Conservation (phyloP, 139 green algal genomes). For the Tetraselmis chui region DNA sequence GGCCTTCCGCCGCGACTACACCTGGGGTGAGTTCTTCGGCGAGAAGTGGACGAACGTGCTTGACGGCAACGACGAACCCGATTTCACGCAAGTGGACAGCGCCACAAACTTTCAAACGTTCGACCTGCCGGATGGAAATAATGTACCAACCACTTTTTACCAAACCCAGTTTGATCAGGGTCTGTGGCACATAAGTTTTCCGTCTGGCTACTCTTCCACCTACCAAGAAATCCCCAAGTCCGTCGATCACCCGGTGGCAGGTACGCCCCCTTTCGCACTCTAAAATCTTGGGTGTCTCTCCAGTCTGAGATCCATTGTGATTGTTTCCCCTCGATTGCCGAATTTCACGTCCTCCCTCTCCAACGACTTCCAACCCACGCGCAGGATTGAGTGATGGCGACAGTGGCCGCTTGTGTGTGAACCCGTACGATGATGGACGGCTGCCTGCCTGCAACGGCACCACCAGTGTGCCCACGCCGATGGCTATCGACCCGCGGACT, state of each 20-base stretch:
- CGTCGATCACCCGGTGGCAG: too few relatives aligned
- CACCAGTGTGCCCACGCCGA: neutral
- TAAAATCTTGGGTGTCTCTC: too few relatives aligned
- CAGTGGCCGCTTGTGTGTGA: neutral
- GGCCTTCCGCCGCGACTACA: slow-evolving; percentile 15
- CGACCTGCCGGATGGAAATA: neutral
- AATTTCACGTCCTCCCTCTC: too few relatives aligned
- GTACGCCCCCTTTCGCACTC: too few relatives aligned
- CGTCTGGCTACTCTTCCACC: neutral
- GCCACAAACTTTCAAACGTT: neutral
- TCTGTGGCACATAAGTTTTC: neutral
- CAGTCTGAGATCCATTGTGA: too few relatives aligned
- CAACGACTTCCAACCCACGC: too few relatives aligned
- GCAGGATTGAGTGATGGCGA: too few relatives aligned
- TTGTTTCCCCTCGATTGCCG: too few relatives aligned
- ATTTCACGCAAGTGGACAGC: neutral
- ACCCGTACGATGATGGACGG: neutral
- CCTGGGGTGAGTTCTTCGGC: slow-evolving; percentile 15
- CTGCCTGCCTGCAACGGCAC: neutral
- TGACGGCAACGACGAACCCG: neutral
- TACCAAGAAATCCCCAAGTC: neutral
- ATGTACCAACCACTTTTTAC: neutral
- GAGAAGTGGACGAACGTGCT: slow-evolving; percentile 8
- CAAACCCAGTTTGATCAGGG: neutral
- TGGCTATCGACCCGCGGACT: neutral